Evolutionary conservation across 139 green algal species (phyloP).

Genomic region (Bryopsis sp.): DNA sequence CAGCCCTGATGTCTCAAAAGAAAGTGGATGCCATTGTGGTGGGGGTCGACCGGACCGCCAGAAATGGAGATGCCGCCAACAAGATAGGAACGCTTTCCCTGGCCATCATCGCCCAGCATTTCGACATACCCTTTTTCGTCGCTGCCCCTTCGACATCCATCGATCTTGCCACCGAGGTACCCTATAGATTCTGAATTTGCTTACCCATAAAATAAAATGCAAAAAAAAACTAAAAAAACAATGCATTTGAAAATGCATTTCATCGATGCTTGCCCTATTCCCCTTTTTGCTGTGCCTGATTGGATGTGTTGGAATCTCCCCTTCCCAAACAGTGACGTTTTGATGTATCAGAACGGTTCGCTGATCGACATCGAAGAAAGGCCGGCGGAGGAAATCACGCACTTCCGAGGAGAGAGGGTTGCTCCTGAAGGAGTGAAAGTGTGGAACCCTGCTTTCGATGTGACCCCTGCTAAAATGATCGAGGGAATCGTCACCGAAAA

Average conservation of each 20-base stretch:
- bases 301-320: too few relatives aligned
- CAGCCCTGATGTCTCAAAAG: too few relatives aligned
- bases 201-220: too few relatives aligned
- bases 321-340: too few relatives aligned
- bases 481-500: conserved; percentile 92
- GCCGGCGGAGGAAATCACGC: conserved; percentile 62
- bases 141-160: conserved; percentile 71
- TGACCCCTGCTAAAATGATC: conserved; percentile 77
- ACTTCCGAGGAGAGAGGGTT: conserved; percentile 59
- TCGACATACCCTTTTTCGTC: conserved; percentile 87
- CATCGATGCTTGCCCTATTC: background rate
- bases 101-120: conserved; percentile 39
- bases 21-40: conserved; percentile 89
- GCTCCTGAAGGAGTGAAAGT: conserved; percentile 26
- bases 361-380: conserved; percentile 90
- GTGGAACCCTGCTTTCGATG: conserved; percentile 96
- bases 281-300: background rate
- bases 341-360: too few relatives aligned
- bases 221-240: too few relatives aligned
- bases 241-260: background rate
- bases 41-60: conserved; percentile 79
- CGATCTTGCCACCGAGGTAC: background rate
- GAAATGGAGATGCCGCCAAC: conserved; percentile 84
- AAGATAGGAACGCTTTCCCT: conserved; percentile 81
- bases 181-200: too few relatives aligned